Base-by-base conservation (phyloP, 352 stramenopile species). In the Aphanomyces euteiches region DNA sequence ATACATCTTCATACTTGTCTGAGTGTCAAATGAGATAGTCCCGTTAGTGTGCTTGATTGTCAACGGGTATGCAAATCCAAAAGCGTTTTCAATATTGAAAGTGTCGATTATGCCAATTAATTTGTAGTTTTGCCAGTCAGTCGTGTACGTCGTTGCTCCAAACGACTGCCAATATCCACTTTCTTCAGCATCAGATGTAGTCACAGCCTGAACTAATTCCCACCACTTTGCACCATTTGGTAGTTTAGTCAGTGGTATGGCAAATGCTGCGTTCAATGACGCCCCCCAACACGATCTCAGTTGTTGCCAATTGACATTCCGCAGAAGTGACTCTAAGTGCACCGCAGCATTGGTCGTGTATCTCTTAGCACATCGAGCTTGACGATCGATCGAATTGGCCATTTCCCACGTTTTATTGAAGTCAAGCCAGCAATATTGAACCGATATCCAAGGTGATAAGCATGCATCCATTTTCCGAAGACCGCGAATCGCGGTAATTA, bases 71-170 rank as follows among this genome's bases (percentile, higher is more conserved):
- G 7, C n/a, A n/a, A 66, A 43, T 5, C n/a, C 58, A 10, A 66
- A 34, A 34, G 58, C 58, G n/a, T 66, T 66, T 34, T 66, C 38
- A 5, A 66, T 34, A 21, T 53, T 19, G 17, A 66, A 12, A 12
- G 10, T 57, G 15, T 66, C 58, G 3, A 13, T 12, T 53, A 66
- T 53, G 2, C n/a, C 12, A 43, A 56, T 66, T 4, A 39, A 53
- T 34, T 66, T 60, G 58, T 66, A 66, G 58, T 66, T 66, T 66
- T 66, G 58, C 58, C 58, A 66, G 19, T 66, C 34, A 12, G 48
- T 19, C 12, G 13, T 28, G 37, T 53, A 66, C n/a, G 15, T 4
- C 1, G 15, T 4, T 13, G 48, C 17, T 7, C 21, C 17, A 39
- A n/a, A n/a, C n/a, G 8, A 12, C n/a, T 34, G 58, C 12, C 58